Percentiles rank a stretch among this genome's conserved stretches.
phyloP scores from a whole-genome alignment of 192 early-diverging fungal genomes.

The Gigaspora rosea region DNA sequence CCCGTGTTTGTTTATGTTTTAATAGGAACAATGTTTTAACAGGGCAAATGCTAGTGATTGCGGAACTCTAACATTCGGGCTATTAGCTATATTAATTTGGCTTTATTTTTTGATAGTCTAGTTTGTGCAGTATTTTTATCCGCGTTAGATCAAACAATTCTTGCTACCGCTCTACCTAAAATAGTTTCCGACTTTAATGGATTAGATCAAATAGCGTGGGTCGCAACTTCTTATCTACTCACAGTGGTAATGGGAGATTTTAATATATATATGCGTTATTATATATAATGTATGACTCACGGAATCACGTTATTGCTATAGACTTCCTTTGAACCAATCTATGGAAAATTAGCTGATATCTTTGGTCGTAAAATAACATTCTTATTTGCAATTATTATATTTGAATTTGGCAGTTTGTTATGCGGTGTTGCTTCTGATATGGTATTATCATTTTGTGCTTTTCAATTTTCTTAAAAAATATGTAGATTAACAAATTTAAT shows the following conservation, averaged over 20 bases:
- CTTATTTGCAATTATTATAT: slow-evolving; percentile 37
- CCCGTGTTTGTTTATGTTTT: too few relatives aligned
- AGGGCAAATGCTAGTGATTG: too few relatives aligned
- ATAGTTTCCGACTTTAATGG: too few relatives aligned
- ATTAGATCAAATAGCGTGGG: slow-evolving; percentile 70
- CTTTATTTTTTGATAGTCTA: too few relatives aligned
- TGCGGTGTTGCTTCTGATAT: slow-evolving; percentile 52
- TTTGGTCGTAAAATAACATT: neutral
- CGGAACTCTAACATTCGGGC: too few relatives aligned
- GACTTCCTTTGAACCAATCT: slow-evolving; percentile 74
- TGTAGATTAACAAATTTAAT: neutral
- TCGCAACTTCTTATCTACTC: slow-evolving; percentile 71
- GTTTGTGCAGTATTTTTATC: too few relatives aligned
- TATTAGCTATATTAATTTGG: too few relatives aligned
- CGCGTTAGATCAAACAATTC: too few relatives aligned
- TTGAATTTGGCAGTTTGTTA: slow-evolving; percentile 42
- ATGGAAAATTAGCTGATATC: slow-evolving; percentile 81
- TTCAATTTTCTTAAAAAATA: neutral
- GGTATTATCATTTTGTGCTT: neutral
- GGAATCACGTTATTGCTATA: slow-evolving; percentile 1
- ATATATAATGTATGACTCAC: neutral
- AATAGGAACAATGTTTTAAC: too few relatives aligned
- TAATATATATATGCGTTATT: too few relatives aligned
- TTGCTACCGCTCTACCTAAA: too few relatives aligned
- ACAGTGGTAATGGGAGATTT: neutral